A percentile compares a stretch with the other conserved stretches of the same genome.
phyloP scores from a whole-genome alignment of 768 basidiomycete genomes.

The Mycena polygramma region DNA sequence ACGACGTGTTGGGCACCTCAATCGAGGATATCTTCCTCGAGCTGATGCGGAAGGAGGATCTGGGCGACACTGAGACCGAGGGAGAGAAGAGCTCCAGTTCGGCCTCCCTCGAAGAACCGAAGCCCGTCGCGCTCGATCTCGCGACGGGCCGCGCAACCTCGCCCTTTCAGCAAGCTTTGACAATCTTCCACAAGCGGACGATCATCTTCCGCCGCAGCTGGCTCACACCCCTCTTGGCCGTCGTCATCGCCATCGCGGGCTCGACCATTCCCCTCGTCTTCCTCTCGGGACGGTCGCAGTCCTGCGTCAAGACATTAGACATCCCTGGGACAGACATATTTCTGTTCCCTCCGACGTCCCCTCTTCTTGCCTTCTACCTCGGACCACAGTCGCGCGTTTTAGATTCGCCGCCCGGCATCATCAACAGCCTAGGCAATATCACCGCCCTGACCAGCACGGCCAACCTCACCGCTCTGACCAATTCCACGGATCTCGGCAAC shows the following conservation, averaged over 20 bases:
- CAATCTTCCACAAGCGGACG: conserved; percentile 79
- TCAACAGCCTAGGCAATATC: conserved; percentile 59
- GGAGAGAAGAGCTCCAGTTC: conserved; percentile 29
- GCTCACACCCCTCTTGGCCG: conserved; percentile 70
- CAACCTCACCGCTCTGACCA: conserved; percentile 38
- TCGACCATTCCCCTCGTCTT: conserved; percentile 78
- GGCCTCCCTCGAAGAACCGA: conserved; percentile 38
- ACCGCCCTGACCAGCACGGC: conserved; percentile 44
- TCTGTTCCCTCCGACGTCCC: conserved; percentile 68
- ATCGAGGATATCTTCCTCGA: conserved; percentile 88
- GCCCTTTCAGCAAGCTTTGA: conserved; percentile 74
- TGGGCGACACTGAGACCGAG: conserved; percentile 18
- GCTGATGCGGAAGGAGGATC: conserved; percentile 67
- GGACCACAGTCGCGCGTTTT: conserved; percentile 54
- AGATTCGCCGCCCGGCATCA: conserved; percentile 67
- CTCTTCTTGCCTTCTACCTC: conserved; percentile 49
- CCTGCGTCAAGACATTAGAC: conserved; percentile 56
- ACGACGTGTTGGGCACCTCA: conserved; percentile 78
- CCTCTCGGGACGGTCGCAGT: conserved; percentile 63
- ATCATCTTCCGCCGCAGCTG: conserved; percentile 76
- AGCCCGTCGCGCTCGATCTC: conserved; percentile 52
- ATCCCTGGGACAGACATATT: conserved; percentile 57
- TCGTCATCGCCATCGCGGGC: conserved; percentile 70
- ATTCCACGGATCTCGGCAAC: conserved; percentile 56
- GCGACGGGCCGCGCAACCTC: conserved; percentile 67